Evolutionary conservation across 2,329 filamentous ascomycete species (phyloP).

Genomic region (Fusarium globosum): DNA sequence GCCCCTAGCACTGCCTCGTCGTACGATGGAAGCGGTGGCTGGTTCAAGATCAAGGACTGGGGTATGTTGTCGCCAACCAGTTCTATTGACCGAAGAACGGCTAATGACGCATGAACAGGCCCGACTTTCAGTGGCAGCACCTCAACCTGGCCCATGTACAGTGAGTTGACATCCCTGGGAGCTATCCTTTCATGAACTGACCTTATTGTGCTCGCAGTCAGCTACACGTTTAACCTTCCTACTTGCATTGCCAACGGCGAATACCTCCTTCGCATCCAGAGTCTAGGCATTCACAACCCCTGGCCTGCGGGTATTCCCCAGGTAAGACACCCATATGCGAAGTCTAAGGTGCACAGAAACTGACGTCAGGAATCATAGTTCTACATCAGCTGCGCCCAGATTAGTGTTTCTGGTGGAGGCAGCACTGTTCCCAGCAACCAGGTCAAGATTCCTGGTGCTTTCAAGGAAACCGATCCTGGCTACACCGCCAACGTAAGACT

Average conservation of each 20-base stretch:
- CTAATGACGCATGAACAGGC: not conserved
- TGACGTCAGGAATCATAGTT: not conserved
- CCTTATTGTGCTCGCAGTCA: not conserved
- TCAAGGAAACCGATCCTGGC: constrained; percentile 2
- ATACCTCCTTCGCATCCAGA: constrained; percentile 10
- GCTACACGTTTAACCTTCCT: constrained; percentile 5
- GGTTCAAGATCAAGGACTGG: constrained; percentile 20
- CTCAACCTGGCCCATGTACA: not conserved
- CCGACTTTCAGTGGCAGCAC: not conserved
- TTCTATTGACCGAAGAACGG: too few relatives aligned
- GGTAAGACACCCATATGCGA: accelerated
- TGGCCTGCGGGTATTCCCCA: constrained; percentile 8
- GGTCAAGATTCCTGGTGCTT: constrained; percentile 14
- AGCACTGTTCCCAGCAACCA: constrained; percentile 8
- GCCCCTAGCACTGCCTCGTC: not conserved
- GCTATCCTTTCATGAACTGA: not conserved
- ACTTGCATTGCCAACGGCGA: constrained; percentile 8
- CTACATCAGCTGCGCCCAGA: constrained; percentile 17
- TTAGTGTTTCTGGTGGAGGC: constrained; percentile 2
- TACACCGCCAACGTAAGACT: constrained; percentile 1
- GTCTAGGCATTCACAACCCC: constrained; percentile 10
- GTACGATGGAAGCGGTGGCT: not conserved
- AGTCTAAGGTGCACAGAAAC: accelerated
- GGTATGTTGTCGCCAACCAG: too few relatives aligned
- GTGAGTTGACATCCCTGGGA: not conserved